Evolutionary conservation across 139 green algal species (phyloP).

Genomic region (Coccomyxa sp.): DNA sequence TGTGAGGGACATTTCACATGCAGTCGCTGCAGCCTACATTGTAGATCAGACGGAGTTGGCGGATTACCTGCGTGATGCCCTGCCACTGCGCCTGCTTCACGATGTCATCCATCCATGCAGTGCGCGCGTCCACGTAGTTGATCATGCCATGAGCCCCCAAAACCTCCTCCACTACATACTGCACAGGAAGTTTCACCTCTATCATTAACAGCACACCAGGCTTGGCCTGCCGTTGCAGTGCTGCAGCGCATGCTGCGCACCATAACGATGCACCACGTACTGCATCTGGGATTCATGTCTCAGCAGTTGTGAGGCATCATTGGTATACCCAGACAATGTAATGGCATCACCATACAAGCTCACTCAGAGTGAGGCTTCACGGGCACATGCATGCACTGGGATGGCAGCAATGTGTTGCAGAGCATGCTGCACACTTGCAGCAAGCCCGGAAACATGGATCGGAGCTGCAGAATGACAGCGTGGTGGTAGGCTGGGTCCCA

Average conservation of each 20-base stretch:
- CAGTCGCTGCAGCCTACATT: no score
- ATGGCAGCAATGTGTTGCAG: no score
- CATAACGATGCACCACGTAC: background rate
- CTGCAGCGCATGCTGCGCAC: background rate
- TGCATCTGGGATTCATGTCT: background rate
- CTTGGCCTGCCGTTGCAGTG: background rate
- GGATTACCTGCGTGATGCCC: slow-evolving; percentile 56
- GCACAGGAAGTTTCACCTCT: background rate
- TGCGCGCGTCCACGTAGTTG: slow-evolving; percentile 72
- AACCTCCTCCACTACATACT: slow-evolving; percentile 11
- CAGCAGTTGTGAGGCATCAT: no score
- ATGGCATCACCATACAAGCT: no score
- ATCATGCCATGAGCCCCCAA: slow-evolving; percentile 42
- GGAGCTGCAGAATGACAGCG: no score
- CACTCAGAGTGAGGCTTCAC: no score
- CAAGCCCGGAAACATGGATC: no score
- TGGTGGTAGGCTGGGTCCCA: background rate
- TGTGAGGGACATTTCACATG: no score
- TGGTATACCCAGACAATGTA: no score
- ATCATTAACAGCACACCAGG: background rate
- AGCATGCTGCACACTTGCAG: no score
- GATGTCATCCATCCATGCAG: slow-evolving; percentile 58
- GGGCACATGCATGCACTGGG: no score
- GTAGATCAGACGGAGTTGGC: no score
- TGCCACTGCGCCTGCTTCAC: slow-evolving; percentile 36